These are phyloP conservation scores for Lactarius akahatsu DNA, from an alignment of 768 basidiomycete species.

Conservation along the genomic window DNA sequence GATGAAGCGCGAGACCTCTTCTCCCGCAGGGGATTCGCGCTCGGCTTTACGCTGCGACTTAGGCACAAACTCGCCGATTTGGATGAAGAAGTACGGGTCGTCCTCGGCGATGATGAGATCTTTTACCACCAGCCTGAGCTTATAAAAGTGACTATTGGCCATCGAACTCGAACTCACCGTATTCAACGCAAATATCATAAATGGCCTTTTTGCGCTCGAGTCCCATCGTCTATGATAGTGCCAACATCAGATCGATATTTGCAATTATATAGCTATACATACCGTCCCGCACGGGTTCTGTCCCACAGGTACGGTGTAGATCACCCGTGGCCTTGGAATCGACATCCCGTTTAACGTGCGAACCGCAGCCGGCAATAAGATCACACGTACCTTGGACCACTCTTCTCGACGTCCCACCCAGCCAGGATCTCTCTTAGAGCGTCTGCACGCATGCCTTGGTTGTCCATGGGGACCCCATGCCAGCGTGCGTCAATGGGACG, in stretches of 20 bases:
- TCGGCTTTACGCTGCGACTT: slow-evolving; percentile 38
- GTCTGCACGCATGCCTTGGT: slow-evolving; percentile 61
- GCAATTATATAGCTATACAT: slow-evolving; percentile 31
- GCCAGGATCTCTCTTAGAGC: slow-evolving; percentile 57
- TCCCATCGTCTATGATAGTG: slow-evolving; percentile 52
- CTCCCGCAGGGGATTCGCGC: slow-evolving; percentile 30
- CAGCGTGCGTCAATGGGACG: slow-evolving; percentile 44
- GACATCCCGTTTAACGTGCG: neutral
- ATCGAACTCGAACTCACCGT: slow-evolving; percentile 44
- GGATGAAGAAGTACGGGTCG: slow-evolving; percentile 80
- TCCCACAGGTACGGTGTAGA: slow-evolving; percentile 78
- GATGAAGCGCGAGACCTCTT: slow-evolving; percentile 48
- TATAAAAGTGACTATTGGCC: slow-evolving; percentile 6
- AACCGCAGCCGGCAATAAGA: neutral
- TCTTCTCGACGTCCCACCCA: slow-evolving; percentile 57
- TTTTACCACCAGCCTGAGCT: slow-evolving; percentile 28
- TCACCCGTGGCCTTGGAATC: slow-evolving; percentile 55
- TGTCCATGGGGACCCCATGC: slow-evolving; percentile 66
- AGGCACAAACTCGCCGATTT: slow-evolving; percentile 54
- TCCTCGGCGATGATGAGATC: slow-evolving; percentile 81
- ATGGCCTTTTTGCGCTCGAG: slow-evolving; percentile 68
- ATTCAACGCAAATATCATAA: slow-evolving; percentile 81
- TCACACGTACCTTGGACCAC: neutral
- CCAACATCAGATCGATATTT: slow-evolving; percentile 1
- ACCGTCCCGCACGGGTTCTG: slow-evolving; percentile 82